Evolutionary conservation across 345 rosid genomes (phyloP), one percentile per base, ranked within the genome.

Genomic region (Aethionema arabicum): DNA sequence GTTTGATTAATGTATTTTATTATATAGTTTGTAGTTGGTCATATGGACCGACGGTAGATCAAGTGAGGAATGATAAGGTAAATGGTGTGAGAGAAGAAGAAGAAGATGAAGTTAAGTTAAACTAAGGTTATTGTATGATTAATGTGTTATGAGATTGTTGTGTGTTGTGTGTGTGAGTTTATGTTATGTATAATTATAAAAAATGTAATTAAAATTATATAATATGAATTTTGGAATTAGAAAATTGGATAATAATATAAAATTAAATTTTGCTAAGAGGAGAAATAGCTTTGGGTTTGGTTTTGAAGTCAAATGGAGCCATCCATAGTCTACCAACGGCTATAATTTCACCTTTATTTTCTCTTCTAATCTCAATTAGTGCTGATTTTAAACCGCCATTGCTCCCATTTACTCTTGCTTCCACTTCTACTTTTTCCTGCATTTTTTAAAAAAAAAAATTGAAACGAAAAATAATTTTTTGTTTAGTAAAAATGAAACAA

Each of bases 1-100:
- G 89, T 46, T 67, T 63, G 57, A 59, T 83, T 47, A 91, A 88
- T 69, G 43, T 86, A 49, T 57, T 85, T 0, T 91, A 91, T 45
- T 91, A 78, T 72, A n/a, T 83, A 15, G 5, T 74, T 6, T 91
- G 98, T 59, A 77, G 91, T 63, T 75, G 88, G 96, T 78, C 87
- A 29, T 88, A 88, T 70, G 95, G 88, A 65, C 86, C 88, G 15
- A 68, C 80, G 46, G 55, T 61, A 4, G 73, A 82, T 44, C 78
- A 70, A 32, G 66, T 65, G 46, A 74, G 53, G 0, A 77, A 72
- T 31, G 75, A 74, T 46, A 77, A 72, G 43, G 81, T 63, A 40
- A 85, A 78, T 36, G 72, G 74, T 7, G 64, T 62, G 52, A 51
- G 56, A 49, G 75, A 70, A 42, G 83, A 65, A 44, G 79, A 73